These are phyloP conservation scores for Pseudoscleropodium purum DNA, from an alignment of 225 moss, liverwort and hornwort genomes.

Conservation along the genomic window DNA sequence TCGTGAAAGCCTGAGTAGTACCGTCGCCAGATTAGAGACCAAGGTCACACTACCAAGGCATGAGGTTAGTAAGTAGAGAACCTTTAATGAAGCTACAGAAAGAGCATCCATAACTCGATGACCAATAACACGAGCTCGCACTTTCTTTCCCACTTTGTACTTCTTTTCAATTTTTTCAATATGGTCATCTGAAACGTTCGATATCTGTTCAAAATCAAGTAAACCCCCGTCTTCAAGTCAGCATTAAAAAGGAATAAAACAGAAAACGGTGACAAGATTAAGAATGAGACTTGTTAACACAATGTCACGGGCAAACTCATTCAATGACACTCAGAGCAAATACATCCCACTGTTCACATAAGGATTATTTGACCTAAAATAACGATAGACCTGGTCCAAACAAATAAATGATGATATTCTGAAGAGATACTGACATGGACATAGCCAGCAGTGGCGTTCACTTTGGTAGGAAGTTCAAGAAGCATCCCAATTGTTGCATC, in stretches of 20 bases:
- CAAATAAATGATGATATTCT: not conserved
- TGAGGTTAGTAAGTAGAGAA: not conserved
- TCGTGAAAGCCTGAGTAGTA: not conserved
- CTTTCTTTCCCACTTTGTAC: slow-evolving; percentile 69
- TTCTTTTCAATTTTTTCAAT: slow-evolving; percentile 84
- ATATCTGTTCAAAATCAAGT: slow-evolving; percentile 50
- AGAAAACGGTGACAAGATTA: not conserved
- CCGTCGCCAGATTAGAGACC: not conserved
- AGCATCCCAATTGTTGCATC: slow-evolving; percentile 86
- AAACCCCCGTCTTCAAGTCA: not conserved
- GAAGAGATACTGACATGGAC: slow-evolving; percentile 54
- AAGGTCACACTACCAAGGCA: not conserved
- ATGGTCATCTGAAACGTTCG: slow-evolving; percentile 79
- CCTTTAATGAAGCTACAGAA: slow-evolving; percentile 71
- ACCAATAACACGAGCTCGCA: slow-evolving; percentile 69
- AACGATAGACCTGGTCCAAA: not conserved
- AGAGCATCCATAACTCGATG: slow-evolving; percentile 86
- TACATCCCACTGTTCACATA: not conserved
- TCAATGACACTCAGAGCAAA: not conserved
- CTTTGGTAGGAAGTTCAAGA: slow-evolving; percentile 70
- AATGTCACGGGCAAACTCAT: not conserved
- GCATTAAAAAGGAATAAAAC: not conserved
- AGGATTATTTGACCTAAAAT: not conserved
- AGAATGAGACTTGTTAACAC: not conserved
- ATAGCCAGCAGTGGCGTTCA: slow-evolving; percentile 57